These are phyloP conservation scores for Pugionium dolabratum DNA, from an alignment of 345 rosid genomes.

Conservation along the genomic window DNA sequence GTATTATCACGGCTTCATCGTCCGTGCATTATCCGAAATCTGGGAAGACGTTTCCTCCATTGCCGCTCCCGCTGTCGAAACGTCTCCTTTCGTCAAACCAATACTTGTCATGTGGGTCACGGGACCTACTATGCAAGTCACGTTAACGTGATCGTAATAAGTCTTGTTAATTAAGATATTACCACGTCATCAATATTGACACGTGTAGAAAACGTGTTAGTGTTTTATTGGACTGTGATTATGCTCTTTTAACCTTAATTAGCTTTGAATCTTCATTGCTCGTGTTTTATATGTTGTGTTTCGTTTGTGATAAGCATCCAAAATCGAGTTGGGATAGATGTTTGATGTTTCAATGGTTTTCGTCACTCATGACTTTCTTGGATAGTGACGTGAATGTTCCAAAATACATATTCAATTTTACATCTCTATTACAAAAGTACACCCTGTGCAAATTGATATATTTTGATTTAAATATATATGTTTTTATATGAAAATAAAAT, in stretches of 20 bases:
- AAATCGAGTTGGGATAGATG: too few species aligned
- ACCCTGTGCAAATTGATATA: too few species aligned
- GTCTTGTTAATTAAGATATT: background rate
- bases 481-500: too few species aligned
- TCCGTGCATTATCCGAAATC: slow-evolving; percentile 85
- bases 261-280: too few species aligned
- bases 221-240: background rate
- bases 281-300: too few species aligned
- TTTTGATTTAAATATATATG: too few species aligned
- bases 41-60: slow-evolving; percentile 60
- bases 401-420: too few species aligned
- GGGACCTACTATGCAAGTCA: slow-evolving; percentile 23
- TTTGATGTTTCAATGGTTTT: too few species aligned
- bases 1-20: slow-evolving; percentile 64
- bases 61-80: slow-evolving; percentile 12
- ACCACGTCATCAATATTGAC: slow-evolving; percentile 15
- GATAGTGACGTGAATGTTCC: too few species aligned
- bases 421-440: too few species aligned
- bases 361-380: too few species aligned
- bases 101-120: slow-evolving; percentile 23
- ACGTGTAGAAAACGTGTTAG: slow-evolving; percentile 13
- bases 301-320: too few species aligned
- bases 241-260: background rate
- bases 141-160: slow-evolving; percentile 23
- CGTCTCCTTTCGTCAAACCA: slow-evolving; percentile 18